phyloP scores from a whole-genome alignment of 2,329 filamentous ascomycete species.

The Fusarium goolgardi region DNA sequence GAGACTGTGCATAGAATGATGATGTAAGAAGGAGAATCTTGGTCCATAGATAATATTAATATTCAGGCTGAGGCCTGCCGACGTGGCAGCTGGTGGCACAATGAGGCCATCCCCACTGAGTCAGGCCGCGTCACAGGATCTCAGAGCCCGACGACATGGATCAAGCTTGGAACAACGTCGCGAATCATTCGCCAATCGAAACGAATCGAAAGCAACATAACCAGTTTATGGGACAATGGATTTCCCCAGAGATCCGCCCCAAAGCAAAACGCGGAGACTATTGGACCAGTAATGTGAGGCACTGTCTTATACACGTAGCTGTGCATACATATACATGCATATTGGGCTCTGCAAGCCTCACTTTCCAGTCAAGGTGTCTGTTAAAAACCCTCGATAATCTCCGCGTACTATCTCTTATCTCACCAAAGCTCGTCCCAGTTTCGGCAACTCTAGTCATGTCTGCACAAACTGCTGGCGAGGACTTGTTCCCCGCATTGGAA shows the following conservation, averaged over 20 bases:
- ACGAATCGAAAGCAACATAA: neutral
- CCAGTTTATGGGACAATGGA: neutral
- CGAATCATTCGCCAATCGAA: neutral
- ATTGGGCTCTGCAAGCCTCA: conserved; percentile 12
- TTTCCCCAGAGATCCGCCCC: neutral
- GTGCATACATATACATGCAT: conserved; percentile 20
- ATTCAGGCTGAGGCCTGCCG: neutral
- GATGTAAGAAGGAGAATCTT: neutral
- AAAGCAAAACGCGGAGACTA: neutral
- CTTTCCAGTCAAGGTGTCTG: neutral
- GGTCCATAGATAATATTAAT: neutral
- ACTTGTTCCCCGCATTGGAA: conserved; percentile 31
- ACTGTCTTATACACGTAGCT: conserved; percentile 17
- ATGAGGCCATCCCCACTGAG: conserved; percentile 31
- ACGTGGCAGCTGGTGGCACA: conserved; percentile 22
- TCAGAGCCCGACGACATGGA: conserved; percentile 14
- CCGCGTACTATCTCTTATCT: fast-evolving
- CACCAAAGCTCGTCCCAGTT: neutral
- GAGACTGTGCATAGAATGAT: neutral
- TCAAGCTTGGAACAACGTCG: neutral
- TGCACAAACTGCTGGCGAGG: conserved; percentile 25
- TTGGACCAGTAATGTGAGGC: conserved; percentile 13
- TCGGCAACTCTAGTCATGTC: conserved; percentile 5
- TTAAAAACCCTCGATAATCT: neutral
- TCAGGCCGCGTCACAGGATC: conserved; percentile 21